phyloP scores from a whole-genome alignment of 345 rosid genomes.

The Raphanus sativus region DNA sequence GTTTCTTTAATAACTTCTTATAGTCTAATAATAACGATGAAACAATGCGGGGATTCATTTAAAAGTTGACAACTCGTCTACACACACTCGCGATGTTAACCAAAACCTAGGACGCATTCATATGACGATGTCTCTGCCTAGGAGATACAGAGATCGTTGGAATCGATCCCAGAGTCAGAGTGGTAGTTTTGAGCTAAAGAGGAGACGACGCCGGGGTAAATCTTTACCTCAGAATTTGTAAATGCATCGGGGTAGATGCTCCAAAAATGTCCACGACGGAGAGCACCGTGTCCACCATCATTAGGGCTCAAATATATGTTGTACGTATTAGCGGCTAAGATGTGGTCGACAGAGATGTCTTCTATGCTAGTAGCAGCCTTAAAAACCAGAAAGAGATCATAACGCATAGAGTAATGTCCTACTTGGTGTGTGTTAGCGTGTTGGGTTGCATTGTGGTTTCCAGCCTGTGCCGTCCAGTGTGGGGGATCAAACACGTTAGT shows the following conservation, averaged over 20 bases:
- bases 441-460: background rate
- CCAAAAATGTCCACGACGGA: background rate
- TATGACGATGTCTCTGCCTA: background rate
- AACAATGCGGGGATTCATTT: background rate
- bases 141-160: background rate
- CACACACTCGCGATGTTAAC: background rate
- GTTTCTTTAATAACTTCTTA: background rate
- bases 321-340: background rate
- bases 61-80: background rate
- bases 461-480: background rate
- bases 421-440: background rate
- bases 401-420: background rate
- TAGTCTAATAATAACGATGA: background rate
- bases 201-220: background rate
- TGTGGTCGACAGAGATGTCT: background rate
- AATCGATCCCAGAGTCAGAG: background rate
- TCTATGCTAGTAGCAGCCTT: background rate
- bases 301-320: background rate
- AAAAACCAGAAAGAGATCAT: background rate
- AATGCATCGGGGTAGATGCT: background rate
- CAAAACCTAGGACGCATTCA: background rate
- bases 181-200: background rate
- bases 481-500: background rate
- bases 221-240: background rate
- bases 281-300: background rate